phyloP scores from a whole-genome alignment of 805 yeast species.

The Wickerhamiella brachini region DNA sequence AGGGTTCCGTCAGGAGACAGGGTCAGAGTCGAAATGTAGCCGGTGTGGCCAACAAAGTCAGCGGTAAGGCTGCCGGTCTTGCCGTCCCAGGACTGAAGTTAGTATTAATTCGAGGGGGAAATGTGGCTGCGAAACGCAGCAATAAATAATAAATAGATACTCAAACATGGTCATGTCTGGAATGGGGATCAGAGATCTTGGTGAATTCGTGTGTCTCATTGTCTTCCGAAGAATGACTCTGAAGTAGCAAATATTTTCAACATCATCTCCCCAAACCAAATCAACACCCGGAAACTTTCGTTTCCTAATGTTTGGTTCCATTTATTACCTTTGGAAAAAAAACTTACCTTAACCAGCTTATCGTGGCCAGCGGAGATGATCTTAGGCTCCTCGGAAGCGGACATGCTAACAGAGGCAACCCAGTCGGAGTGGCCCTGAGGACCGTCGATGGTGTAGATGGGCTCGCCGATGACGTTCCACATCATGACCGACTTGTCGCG shows the following conservation, averaged over 20 bases:
- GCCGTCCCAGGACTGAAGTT: conserved; percentile 81
- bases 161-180: background rate
- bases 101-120: conserved; percentile 11
- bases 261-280: conserved; percentile 48
- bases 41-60: conserved; percentile 98
- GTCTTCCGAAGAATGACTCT: conserved; percentile 44
- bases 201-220: conserved; percentile 94
- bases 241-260: conserved; percentile 96
- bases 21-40: conserved; percentile 93
- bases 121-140: background rate
- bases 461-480: conserved; percentile 98
- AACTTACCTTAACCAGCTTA: conserved; percentile 96
- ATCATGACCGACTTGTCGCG: conserved; percentile 98
- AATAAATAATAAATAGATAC: background rate
- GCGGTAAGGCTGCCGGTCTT: conserved; percentile 72
- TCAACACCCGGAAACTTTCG: background rate
- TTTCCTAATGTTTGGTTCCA: background rate
- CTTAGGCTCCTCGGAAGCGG: conserved; percentile 57
- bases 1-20: conserved; percentile 99
- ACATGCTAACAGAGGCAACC: conserved; percentile 97
- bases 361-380: conserved; percentile 98
- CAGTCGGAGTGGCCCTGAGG: conserved; percentile 90
- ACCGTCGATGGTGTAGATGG: conserved; percentile 68
- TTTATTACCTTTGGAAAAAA: conserved; percentile 3
- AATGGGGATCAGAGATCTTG: conserved; percentile 86